Evolutionary conservation across 1,284 basidiomycete species (phyloP), one percentile per base, ranked within the genome.

Genomic region (Tilletia setariae): DNA sequence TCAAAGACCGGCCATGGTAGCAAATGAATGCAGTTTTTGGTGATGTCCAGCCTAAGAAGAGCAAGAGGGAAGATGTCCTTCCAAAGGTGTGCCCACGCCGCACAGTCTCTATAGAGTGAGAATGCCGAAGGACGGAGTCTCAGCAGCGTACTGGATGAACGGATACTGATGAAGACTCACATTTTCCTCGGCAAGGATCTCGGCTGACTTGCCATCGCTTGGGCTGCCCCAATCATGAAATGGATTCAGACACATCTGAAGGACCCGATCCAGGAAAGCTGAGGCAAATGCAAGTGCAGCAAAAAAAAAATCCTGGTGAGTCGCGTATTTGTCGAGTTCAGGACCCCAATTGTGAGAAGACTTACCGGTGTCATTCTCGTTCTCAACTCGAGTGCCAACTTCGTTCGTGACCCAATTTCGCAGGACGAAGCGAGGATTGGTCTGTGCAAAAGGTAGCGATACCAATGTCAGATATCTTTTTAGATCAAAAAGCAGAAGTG

Each of bases 381-480:
- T 64, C 65, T 76, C 76, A 3, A 81, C 59, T 0, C 77, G 72
- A 49, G 79, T 68, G 0, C 74, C 75, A 13, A 78, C 79, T 44
- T 79, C 79, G 63, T 78, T 74, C 16, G 76, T 77, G 23, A 81
- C 67, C 80, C 80, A 82, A 51, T 82, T 80, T 40, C 80, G 73
- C 62, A 82, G 69, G 40, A 80, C 73, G 46, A 82, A 82, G 7
- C 70, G 65, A 11, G 80, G 80, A 35, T 81, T 81, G 53, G 69
- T 70, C 19, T 32, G 21, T 65, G 56, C 6, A 21, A 56, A 62
- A 40, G 23, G 11, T 25, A 61, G 6, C 21, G 64, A 46, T 28
- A 8, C 16, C 15, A 16, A 28, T 46, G 25, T 19, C 23, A 23
- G 16, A 9, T 7, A 9, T 21, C 28, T 21, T 6, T 49, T 49